Base-by-base conservation (phyloP, 306 rosid genomes). In the Gynostemma pentaphyllum region DNA sequence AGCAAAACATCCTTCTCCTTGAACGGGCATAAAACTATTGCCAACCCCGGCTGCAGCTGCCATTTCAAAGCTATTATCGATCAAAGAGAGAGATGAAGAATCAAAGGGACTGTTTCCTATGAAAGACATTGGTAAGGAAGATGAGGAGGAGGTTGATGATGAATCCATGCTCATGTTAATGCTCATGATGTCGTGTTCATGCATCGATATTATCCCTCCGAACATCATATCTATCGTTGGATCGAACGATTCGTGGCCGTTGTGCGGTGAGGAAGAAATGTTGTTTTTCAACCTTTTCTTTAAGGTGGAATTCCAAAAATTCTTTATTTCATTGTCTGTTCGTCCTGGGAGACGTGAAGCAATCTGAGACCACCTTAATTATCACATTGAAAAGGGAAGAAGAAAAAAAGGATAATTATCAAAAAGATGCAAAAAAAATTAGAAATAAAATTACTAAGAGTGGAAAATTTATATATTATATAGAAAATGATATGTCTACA, bases 341-440 rank as follows among this genome's bases (percentile, higher is more conserved):
- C 97, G 82, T 67, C 97, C 97, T 0, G 97, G 97, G 23, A 91
- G 86, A 68, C 96, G 97, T 45, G 96, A 90, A 1, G 97, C 97
- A 42, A 91, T 91, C 55, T 91, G 97, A 69, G 97, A 91, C 97
- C 97, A 91, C 76, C 97, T 91, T 78, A 28, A 22, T 60, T 60
- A 12, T 37, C 21, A 2, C 4, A 12, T n/a, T n/a, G n/a, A n/a
- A n/a, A n/a, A n/a, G n/a, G n/a, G n/a, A n/a, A n/a, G n/a, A 36
- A 60, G 30, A 19, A 61, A 9, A 59, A 37, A 15, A 39, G 9
- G 9, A 13, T n/a, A 30, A 14, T 41, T 15, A 9, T 22, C 40
- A 22, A 39, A 16, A 8, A 41, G 46, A 61, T 39, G 21, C 32
- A 34, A 34, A 34, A 39, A 59, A 59, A 5, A 59, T n/a, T n/a